These are phyloP conservation scores for Colletotrichum lentis DNA, from an alignment of 2,329 filamentous ascomycete species.

Conservation along the genomic window DNA sequence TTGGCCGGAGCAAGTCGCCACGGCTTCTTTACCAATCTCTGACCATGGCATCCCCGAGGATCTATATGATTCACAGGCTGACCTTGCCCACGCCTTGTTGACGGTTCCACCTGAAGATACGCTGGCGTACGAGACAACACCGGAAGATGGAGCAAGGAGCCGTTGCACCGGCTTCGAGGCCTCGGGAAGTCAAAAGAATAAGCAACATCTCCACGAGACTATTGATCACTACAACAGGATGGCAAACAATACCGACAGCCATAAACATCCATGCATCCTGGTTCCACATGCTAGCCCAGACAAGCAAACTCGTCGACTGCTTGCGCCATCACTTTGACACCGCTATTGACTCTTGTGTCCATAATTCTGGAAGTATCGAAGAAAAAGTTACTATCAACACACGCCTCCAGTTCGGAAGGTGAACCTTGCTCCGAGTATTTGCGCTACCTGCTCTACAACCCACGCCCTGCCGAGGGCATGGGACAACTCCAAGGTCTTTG, in stretches of 20 bases:
- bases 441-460: constrained; percentile 5
- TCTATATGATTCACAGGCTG: neutral
- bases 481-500: constrained; percentile 20
- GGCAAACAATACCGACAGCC: neutral
- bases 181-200: neutral
- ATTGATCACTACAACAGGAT: neutral
- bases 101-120: constrained; percentile 5
- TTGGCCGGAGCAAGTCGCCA: neutral
- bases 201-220: neutral
- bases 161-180: neutral
- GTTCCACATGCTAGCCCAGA: neutral
- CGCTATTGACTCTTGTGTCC: too few relatives aligned
- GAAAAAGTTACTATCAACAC: neutral
- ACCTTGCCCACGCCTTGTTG: constrained; percentile 3
- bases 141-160: neutral
- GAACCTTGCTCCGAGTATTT: constrained; percentile 6
- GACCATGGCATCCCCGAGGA: constrained; percentile 6
- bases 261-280: neutral
- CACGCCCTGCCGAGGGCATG: neutral
- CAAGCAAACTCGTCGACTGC: neutral
- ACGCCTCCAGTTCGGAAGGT: neutral
- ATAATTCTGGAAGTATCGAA: neutral
- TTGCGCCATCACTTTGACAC: neutral
- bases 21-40: neutral
- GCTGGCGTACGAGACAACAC: neutral